These are phyloP conservation scores for Colletotrichum sp. DNA, from an alignment of 2,329 filamentous ascomycete species.

Conservation along the genomic window DNA sequence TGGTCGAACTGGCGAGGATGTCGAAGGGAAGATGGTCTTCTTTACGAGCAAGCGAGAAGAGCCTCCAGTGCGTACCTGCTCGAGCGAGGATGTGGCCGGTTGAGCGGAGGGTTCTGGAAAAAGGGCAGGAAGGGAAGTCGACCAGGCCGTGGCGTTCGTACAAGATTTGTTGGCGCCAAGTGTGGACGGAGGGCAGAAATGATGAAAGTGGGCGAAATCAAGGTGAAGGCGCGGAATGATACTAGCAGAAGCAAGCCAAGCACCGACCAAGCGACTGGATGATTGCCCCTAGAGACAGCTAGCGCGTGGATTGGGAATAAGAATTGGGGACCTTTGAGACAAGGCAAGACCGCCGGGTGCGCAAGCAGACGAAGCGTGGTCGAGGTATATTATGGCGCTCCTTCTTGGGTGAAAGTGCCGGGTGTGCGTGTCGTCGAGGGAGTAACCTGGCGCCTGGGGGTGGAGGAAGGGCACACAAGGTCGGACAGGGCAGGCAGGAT, in stretches of 20 bases:
- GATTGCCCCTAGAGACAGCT: conserved; percentile 18
- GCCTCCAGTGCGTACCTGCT: not conserved
- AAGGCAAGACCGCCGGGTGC: conserved; percentile 14
- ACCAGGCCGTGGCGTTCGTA: conserved; percentile 1
- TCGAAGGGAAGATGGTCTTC: not conserved
- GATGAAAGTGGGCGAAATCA: conserved; percentile 5
- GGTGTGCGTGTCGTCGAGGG: not conserved
- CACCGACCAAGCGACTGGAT: not conserved
- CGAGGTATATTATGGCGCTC: conserved; percentile 10
- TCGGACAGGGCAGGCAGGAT: not conserved
- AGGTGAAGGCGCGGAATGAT: conserved; percentile 4
- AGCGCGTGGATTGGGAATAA: conserved; percentile 12
- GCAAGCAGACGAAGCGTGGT: not conserved
- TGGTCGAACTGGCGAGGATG: not conserved
- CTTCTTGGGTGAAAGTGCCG: not conserved
- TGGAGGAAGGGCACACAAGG: not conserved
- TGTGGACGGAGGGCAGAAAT: not conserved
- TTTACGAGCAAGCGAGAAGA: not conserved
- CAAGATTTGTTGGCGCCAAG: conserved; percentile 15
- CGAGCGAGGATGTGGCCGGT: not conserved
- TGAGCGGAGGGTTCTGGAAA: not conserved
- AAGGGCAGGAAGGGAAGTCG: not conserved
- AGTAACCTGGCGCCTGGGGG: not conserved
- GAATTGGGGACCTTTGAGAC: conserved; percentile 13
- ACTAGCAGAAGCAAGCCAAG: conserved; percentile 11